phyloP scores from a whole-genome alignment of 129 eudicot species.

The Oenanthe sinensis region DNA sequence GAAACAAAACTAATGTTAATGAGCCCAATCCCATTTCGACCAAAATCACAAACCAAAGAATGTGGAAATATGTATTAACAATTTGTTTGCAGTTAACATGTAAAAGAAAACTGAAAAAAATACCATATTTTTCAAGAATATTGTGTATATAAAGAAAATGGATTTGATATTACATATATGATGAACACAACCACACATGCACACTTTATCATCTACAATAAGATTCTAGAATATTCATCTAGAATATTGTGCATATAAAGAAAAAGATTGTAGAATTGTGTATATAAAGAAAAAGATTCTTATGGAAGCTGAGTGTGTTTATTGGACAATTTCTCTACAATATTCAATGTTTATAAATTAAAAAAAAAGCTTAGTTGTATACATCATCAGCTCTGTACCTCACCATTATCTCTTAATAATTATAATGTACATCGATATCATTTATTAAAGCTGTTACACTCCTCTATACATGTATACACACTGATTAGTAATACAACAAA shows the following conservation, averaged over 20 bases:
- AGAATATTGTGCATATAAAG: no score
- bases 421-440: not conserved
- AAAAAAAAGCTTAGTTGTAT: not conserved
- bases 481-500: not conserved
- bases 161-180: no score
- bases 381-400: not conserved
- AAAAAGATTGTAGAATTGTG: no score
- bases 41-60: not conserved
- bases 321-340: not conserved
- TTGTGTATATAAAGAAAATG: no score
- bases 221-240: no score
- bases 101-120: not conserved
- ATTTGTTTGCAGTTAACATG: not conserved
- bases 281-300: no score
- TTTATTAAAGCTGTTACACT: not conserved
- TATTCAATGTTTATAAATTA: not conserved
- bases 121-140: not conserved
- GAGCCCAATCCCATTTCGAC: not conserved
- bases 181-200: not conserved
- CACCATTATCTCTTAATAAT: not conserved
- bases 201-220: not conserved
- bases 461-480: not conserved
- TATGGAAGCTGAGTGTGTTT: not conserved
- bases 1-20: not conserved
- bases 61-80: no score